These are phyloP conservation scores for Schizochytrium sp. DNA, from an alignment of 108 stramenopile species.

Conservation along the genomic window DNA sequence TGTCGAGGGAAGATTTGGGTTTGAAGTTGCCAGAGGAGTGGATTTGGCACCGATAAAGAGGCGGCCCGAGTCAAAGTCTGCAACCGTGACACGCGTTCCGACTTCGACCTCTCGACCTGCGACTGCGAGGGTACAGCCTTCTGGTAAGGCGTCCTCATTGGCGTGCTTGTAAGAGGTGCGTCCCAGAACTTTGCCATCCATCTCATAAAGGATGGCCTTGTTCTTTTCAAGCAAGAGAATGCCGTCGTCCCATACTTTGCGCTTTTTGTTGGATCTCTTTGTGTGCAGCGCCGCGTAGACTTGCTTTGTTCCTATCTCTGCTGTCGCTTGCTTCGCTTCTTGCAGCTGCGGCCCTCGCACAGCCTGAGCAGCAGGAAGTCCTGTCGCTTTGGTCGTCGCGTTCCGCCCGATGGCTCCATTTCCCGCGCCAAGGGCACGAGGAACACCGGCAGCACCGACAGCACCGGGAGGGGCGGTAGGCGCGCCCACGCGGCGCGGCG, in stretches of 20 bases:
- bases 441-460: too few relatives aligned
- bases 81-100: neutral
- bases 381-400: too few relatives aligned
- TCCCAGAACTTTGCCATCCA: neutral
- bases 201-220: neutral
- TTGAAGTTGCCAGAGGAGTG: neutral
- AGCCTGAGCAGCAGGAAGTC: too few relatives aligned
- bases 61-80: neutral
- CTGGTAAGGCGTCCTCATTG: neutral
- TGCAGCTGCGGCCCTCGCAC: too few relatives aligned
- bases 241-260: conserved; percentile 23
- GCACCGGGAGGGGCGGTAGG: too few relatives aligned
- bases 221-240: neutral
- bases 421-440: too few relatives aligned
- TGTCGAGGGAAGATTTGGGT: neutral
- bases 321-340: too few relatives aligned
- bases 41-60: neutral
- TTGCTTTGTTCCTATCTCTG: neutral
- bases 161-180: neutral
- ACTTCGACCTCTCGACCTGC: neutral
- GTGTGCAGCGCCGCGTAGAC: conserved; percentile 20
- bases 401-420: too few relatives aligned
- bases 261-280: conserved; percentile 21
- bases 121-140: neutral
- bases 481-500: too few relatives aligned